Conservation (phyloP, 129 eudicot species). For the Helichrysum umbraculigerum region DNA sequence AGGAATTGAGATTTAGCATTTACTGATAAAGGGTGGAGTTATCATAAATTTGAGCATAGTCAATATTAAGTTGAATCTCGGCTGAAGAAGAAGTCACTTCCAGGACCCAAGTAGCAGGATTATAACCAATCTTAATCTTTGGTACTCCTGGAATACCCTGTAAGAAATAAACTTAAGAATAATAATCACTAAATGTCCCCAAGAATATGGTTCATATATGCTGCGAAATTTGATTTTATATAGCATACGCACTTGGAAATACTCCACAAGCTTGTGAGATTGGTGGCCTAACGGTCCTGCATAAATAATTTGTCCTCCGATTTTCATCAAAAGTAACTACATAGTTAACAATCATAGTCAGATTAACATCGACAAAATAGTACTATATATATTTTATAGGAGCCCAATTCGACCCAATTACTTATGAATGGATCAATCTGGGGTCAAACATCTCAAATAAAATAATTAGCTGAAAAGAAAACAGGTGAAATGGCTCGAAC, state of each 20-base stretch:
- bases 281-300: constrained; percentile 29
- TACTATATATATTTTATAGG: background rate
- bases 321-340: constrained; percentile 32
- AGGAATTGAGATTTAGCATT: background rate
- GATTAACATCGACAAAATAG: background rate
- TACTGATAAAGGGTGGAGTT: constrained; percentile 25
- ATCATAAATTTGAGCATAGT: constrained; percentile 22
- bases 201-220: background rate
- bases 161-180: background rate
- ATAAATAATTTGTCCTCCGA: constrained; percentile 27
- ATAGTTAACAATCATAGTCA: background rate
- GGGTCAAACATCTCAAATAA: background rate
- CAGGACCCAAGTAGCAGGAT: constrained; percentile 36
- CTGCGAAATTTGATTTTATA: background rate
- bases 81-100: constrained; percentile 26
- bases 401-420: background rate
- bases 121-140: constrained; percentile 27
- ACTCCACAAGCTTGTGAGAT: constrained; percentile 30
- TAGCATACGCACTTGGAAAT: constrained; percentile 25
- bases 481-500: background rate
- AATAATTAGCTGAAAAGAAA: background rate
- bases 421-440: background rate
- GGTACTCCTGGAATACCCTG: constrained; percentile 30
- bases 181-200: background rate
- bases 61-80: constrained; percentile 22